Conservation (phyloP, 1,284 basidiomycete species). For the Omphalotus olearius region DNA sequence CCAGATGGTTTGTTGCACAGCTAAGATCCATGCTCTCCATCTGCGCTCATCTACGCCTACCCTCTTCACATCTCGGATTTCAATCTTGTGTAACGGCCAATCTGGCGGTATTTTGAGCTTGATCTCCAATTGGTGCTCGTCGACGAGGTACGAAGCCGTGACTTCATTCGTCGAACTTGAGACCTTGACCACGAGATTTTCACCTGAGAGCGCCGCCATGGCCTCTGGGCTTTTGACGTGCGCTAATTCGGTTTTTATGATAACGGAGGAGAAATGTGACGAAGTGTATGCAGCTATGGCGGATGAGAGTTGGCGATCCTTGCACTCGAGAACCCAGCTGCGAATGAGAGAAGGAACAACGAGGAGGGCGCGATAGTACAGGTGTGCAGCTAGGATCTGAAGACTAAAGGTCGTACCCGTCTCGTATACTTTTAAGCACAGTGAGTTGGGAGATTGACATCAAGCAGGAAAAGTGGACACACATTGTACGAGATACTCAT, state of each 20-base stretch:
- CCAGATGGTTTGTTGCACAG: conserved; percentile 89
- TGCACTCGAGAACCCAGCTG: conserved; percentile 82
- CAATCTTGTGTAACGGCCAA: conserved; percentile 88
- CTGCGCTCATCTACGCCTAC: conserved; percentile 88
- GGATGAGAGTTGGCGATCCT: conserved; percentile 83
- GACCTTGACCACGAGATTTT: conserved; percentile 81
- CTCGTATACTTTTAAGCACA: conserved; percentile 52
- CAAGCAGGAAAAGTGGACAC: conserved; percentile 25
- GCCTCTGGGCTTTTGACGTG: conserved; percentile 68
- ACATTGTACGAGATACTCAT: conserved; percentile 86
- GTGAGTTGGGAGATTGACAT: background rate
- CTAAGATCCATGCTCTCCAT: conserved; percentile 94
- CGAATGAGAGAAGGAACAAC: conserved; percentile 82
- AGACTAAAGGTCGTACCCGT: conserved; percentile 52
- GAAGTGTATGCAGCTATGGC: conserved; percentile 80
- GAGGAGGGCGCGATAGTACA: conserved; percentile 84
- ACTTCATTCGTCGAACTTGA: conserved; percentile 66
- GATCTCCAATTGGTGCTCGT: conserved; percentile 94
- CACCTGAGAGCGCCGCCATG: conserved; percentile 69
- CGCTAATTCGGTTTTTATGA: conserved; percentile 81
- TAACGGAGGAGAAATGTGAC: conserved; percentile 85
- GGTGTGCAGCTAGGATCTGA: conserved; percentile 78
- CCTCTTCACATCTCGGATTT: conserved; percentile 81
- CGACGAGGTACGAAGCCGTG: conserved; percentile 79
- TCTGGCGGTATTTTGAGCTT: conserved; percentile 84